Percentiles rank a stretch among this genome's conserved stretches.
phyloP scores from a whole-genome alignment of 148 eudicot genomes.

The Nepenthes mirabilis region DNA sequence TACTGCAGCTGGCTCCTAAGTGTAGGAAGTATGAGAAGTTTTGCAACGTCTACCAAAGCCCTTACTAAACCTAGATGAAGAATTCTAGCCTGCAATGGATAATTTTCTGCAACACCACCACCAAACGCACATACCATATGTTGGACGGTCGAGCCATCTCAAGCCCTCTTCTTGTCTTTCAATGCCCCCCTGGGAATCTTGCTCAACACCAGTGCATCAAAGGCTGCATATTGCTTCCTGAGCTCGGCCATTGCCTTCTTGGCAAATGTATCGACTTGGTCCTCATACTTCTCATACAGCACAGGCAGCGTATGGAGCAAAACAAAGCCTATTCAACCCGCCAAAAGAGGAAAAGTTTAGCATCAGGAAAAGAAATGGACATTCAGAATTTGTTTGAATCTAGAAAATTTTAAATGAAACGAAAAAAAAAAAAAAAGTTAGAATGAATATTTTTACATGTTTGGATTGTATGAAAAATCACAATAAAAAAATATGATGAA shows the following conservation, averaged over 20 bases:
- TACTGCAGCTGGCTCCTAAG: neutral
- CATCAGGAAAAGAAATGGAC: neutral
- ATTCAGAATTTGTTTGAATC: neutral
- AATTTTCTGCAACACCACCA: conserved; percentile 1
- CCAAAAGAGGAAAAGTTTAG: neutral
- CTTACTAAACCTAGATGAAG: neutral
- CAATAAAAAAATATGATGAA: no score
- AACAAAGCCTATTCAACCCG: conserved; percentile 31
- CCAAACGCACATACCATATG: neutral
- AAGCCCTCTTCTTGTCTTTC: conserved; percentile 46
- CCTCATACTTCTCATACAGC: conserved; percentile 73
- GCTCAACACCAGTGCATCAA: conserved; percentile 70
- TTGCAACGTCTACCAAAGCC: no score
- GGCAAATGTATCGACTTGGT: conserved; percentile 58
- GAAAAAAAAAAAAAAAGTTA: neutral
- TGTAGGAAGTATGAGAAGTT: neutral
- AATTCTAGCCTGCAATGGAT: conserved; percentile 1
- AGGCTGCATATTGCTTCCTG: conserved; percentile 68
- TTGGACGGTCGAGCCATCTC: conserved; percentile 1
- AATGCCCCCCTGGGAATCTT: conserved; percentile 66
- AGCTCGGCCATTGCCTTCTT: conserved; percentile 72
- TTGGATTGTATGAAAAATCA: no score
- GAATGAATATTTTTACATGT: neutral
- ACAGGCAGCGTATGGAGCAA: conserved; percentile 66
- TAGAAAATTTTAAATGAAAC: no score